Base-by-base conservation (phyloP, 192 early-diverging fungal species). In the Piromyces finnis region DNA sequence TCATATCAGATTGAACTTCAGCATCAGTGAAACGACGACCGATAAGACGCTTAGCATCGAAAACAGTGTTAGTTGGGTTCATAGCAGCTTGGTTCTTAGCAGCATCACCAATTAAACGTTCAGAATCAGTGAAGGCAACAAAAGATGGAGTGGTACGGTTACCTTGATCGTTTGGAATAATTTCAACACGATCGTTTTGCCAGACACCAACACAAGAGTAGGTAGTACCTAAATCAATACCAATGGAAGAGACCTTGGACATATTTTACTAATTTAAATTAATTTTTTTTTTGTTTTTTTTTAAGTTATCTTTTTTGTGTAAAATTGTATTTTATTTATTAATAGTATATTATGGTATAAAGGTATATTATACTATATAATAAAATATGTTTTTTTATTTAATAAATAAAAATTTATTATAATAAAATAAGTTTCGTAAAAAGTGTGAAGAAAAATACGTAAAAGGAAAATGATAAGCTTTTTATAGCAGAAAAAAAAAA, bases 191-290 rank as follows among this genome's bases (percentile, higher is more conserved):
- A 82, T 87, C 86, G 79, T 84, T 85, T 84, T 88, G 85, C 85
- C 84, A 89, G 15, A 80, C 79, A 59, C 84, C 88, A 77, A 90
- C 88, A 84, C 88, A 88, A 83, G 94, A 95, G 92, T 98, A 98
- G 84, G 95, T 98, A 82, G 96, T 98, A 84, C 96, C 96, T 85
- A 98, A 89, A 91, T 98, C 96, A 87, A 98, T 96, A 90, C 95
- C 96, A 83, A 97, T 91, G 82, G 94, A 51, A 5, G 41, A 51
- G 30, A 32, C 30, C 41, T 51, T 51, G 13, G 41, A 51, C 41
- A 51, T 51, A 22, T 51, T 51, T 4, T 51, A 17, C 9, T 6
- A 32, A 32, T 32, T 32, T 32, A 32, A n/a, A n/a, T n/a, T n/a
- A n/a, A n/a, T n/a, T n/a, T n/a, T 32, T 32, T 32, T 32, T 32